Evolutionary conservation across 352 stramenopile genomes (phyloP).

Genomic region (Globisporangium megalacanthum): DNA sequence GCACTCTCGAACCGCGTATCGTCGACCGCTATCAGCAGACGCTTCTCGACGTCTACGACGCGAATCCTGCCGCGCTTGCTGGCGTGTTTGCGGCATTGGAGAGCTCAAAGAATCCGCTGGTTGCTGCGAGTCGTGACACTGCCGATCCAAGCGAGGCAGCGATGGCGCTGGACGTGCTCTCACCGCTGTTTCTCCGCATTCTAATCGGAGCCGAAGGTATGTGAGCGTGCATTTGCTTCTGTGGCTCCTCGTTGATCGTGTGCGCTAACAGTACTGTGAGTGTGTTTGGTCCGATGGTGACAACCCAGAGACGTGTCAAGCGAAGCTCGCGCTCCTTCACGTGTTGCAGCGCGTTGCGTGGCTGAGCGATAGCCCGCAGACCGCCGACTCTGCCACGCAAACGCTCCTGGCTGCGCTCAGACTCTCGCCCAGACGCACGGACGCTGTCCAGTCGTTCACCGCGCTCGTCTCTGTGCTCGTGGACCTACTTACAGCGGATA

Average conservation of each 20-base stretch:
- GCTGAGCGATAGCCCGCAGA: slow-evolving; percentile 7
- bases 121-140: not conserved
- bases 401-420: slow-evolving; percentile 31
- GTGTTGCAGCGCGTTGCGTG: slow-evolving; percentile 37
- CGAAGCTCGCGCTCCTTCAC: slow-evolving; percentile 30
- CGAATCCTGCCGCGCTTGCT: slow-evolving; percentile 27
- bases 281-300: too few species aligned
- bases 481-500: slow-evolving; percentile 24
- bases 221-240: not conserved
- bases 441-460: slow-evolving; percentile 21
- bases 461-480: slow-evolving; percentile 31
- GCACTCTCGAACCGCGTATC: slow-evolving; percentile 10
- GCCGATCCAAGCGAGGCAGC: not conserved
- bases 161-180: slow-evolving; percentile 18
- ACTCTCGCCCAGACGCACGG: slow-evolving; percentile 22
- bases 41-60: slow-evolving; percentile 35
- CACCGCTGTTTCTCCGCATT: slow-evolving; percentile 27
- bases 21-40: slow-evolving; percentile 4
- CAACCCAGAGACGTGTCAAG: slow-evolving; percentile 13
- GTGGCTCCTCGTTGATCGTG: too few species aligned
- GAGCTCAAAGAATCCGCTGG: slow-evolving; percentile 3
- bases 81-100: slow-evolving; percentile 41
- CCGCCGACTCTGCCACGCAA: slow-evolving; percentile 9
- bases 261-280: too few species aligned
- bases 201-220: slow-evolving; percentile 23